phyloP scores from a whole-genome alignment of 2,329 filamentous ascomycete species.

The Chaetomium sp. region DNA sequence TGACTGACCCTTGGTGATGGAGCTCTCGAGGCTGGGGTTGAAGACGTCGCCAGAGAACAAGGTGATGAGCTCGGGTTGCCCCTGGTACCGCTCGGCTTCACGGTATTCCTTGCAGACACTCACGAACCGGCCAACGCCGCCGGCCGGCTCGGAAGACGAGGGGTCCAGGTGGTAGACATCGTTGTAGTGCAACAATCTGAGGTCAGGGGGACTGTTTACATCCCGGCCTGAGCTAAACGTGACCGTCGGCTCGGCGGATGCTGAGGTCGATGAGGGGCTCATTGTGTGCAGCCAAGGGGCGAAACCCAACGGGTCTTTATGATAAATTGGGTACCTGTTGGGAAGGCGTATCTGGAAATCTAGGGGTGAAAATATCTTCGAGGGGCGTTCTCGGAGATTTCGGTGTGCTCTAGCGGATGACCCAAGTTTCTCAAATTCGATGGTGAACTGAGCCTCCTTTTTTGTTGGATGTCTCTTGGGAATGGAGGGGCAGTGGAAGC shows the following conservation, averaged over 20 bases:
- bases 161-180: constrained; percentile 89
- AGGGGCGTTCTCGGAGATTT: not conserved
- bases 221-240: constrained; percentile 40
- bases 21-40: constrained; percentile 86
- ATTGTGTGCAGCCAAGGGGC: constrained; percentile 16
- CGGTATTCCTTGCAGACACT: constrained; percentile 76
- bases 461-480: not conserved
- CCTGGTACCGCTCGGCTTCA: constrained; percentile 59
- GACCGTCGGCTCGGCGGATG: constrained; percentile 37
- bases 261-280: constrained; percentile 21
- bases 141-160: constrained; percentile 76
- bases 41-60: constrained; percentile 93
- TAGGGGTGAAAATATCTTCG: not conserved
- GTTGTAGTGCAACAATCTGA: constrained; percentile 88
- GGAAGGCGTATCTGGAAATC: not conserved
- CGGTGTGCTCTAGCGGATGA: not conserved
- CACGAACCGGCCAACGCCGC: constrained; percentile 80
- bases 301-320: not conserved
- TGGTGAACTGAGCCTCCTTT: not conserved
- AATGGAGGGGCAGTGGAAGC: not conserved
- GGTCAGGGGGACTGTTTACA: constrained; percentile 55
- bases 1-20: constrained; percentile 75
- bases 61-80: constrained; percentile 68
- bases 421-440: not conserved
- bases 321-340: not conserved